A percentile compares a stretch with the other conserved stretches of the same genome.
These are phyloP conservation scores for Pythium angustatum DNA, from an alignment of 352 stramenopile species.

Conservation along the genomic window DNA sequence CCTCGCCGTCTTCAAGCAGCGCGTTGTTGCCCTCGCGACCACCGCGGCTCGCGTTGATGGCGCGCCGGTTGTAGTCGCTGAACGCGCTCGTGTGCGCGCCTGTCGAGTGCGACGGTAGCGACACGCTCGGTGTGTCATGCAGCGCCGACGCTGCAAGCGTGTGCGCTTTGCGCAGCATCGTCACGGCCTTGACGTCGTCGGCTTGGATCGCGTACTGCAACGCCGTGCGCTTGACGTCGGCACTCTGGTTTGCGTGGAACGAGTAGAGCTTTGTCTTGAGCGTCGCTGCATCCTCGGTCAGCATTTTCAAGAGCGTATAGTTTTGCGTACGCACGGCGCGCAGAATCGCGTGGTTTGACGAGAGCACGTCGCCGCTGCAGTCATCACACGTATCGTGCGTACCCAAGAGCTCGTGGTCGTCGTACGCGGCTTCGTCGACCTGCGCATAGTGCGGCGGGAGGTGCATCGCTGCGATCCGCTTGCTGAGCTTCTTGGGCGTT, in stretches of 20 bases:
- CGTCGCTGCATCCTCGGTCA: slow-evolving; percentile 41
- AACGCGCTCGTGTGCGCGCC: slow-evolving; percentile 72
- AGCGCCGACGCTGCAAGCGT: slow-evolving; percentile 37
- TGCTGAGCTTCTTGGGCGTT: slow-evolving; percentile 23
- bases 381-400: slow-evolving; percentile 34
- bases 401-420: slow-evolving; percentile 54
- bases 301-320: slow-evolving; percentile 55
- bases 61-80: slow-evolving; percentile 78
- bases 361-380: slow-evolving; percentile 46
- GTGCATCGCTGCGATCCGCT: slow-evolving; percentile 35
- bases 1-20: slow-evolving; percentile 48
- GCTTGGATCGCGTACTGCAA: slow-evolving; percentile 62
- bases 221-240: slow-evolving; percentile 45
- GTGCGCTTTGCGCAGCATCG: slow-evolving; percentile 40
- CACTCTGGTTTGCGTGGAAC: slow-evolving; percentile 47
- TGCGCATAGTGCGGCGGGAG: slow-evolving; percentile 48
- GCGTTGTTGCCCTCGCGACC: slow-evolving; percentile 80
- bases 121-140: slow-evolving; percentile 37
- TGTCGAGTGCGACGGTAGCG: slow-evolving; percentile 64
- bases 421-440: slow-evolving; percentile 51
- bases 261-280: slow-evolving; percentile 49
- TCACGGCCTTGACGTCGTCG: slow-evolving; percentile 46
- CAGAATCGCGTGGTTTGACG: slow-evolving; percentile 54
- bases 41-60: slow-evolving; percentile 76
- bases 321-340: slow-evolving; percentile 66